Conservation (phyloP, 805 yeast genomes). For the Wickerhamomyces chambardii region DNA sequence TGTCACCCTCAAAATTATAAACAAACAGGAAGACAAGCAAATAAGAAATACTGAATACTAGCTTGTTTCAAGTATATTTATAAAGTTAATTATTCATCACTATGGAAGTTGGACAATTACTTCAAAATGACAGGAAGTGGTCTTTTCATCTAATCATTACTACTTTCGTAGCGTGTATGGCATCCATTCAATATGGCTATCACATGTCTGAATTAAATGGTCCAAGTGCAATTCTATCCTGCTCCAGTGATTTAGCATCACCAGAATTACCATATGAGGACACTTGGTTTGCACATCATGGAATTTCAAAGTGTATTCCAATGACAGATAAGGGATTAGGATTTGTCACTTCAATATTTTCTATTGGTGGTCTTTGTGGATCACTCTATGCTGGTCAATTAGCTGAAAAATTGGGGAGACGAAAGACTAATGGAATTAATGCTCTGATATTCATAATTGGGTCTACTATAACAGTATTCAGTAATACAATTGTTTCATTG, state of each 20-base stretch:
- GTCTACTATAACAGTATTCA: conserved; percentile 46
- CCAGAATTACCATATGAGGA: conserved; percentile 15
- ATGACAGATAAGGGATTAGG: conserved; percentile 56
- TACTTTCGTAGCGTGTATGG: conserved; percentile 56
- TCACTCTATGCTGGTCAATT: conserved; percentile 59
- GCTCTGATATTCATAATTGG: conserved; percentile 49
- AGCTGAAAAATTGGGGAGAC: conserved; percentile 62
- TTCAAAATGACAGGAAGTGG: conserved; percentile 2
- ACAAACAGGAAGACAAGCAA: too few species aligned
- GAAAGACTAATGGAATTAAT: conserved; percentile 40
- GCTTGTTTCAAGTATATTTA: too few species aligned
- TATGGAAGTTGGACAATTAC: too few species aligned
- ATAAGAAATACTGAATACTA: too few species aligned
- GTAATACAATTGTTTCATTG: conserved; percentile 34
- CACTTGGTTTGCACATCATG: conserved; percentile 25
- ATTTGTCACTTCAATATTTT: conserved; percentile 65
- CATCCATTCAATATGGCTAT: conserved; percentile 85
- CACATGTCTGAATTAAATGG: conserved; percentile 95
- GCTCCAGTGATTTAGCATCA: conserved; percentile 25
- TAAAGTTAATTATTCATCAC: too few species aligned
- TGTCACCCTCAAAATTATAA: too few species aligned
- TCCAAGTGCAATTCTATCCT: conserved; percentile 65
- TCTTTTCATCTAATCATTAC: conserved; percentile 30
- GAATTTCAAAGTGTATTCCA: conserved; percentile 45
- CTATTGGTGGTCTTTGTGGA: conserved; percentile 78